Evolutionary conservation across 2,329 filamentous ascomycete species (phyloP), one percentile per base, ranked within the genome.

Genomic region (Alternaria incomplexa): DNA sequence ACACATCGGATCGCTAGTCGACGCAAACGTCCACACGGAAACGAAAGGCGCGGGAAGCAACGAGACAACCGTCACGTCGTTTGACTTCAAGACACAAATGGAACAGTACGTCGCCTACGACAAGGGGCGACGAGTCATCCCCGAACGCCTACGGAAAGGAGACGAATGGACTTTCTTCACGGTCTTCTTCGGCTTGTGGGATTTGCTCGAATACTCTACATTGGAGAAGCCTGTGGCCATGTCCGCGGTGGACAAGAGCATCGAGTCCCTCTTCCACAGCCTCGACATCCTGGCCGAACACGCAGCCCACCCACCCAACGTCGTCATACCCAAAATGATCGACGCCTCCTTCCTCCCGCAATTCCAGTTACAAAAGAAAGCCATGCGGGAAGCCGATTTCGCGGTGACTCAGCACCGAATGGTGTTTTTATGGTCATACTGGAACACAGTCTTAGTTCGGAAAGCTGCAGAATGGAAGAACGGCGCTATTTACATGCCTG

Each of bases 31-130:
- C 40, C 69, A 73, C 43, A 67, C 67, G 32, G 76, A 79, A 62
- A 71, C 70, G 22, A 61, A 63, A 30, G 56, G 51, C 28, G 53
- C 52, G 25, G 71, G 70, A 44, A 64, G 64, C 36, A 70, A 68
- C 28, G 60, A 55, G 43, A 67, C 63, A 54, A 67, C 56, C 40
- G 65, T 65, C 43, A 67, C 63, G 28, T 62, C 69, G 55, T 73
- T 73, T 62, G 79, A 81, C 67, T 76, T 81, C 55, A 72, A 78
- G 66, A 73, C 73, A 58, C 78, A 80, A 55, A 74, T 81, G 58
- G 72, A 77, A 65, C 75, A 79, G 47, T 81, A 75, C 56, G 64
- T 80, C 17, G 64, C 67, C 30, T 76, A 74, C 52, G 68, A 67
- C 47, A 67, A 69, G 56, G 63, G 64, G n/a, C 60, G 58, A 53